These are phyloP conservation scores for Aegilops tauschii DNA, from an alignment of 176 grass and related monocot species.

Conservation along the genomic window DNA sequence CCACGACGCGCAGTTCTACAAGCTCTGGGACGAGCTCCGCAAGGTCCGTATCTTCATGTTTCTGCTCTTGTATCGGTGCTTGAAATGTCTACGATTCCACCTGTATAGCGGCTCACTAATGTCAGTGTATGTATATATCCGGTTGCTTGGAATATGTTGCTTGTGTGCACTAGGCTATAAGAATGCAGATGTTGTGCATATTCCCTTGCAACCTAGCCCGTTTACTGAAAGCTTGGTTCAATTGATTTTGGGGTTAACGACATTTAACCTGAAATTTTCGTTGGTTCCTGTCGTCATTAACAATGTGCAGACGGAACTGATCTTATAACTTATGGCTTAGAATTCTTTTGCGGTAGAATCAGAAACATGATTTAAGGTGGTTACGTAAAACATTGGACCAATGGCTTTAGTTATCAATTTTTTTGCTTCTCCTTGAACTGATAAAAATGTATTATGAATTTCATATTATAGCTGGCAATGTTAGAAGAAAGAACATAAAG, in stretches of 20 bases:
- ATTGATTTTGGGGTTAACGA: background rate
- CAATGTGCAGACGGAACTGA: background rate
- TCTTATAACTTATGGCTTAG: background rate
- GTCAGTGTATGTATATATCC: background rate
- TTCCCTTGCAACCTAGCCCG: background rate
- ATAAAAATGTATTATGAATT: no score
- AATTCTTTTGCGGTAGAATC: no score
- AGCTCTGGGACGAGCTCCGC: slow-evolving; percentile 95
- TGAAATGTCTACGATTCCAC: background rate
- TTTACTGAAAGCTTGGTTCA: background rate
- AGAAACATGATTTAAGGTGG: no score
- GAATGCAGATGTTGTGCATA: background rate
- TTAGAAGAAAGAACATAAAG: no score
- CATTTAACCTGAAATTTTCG: background rate
- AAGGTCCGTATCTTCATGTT: slow-evolving; percentile 38
- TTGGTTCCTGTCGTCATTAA: background rate
- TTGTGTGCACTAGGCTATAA: background rate
- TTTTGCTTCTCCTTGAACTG: no score
- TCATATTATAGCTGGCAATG: no score
- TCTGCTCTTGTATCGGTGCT: background rate
- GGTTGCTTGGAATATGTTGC: background rate
- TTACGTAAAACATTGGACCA: no score
- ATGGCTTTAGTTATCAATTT: no score
- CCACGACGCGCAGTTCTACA: slow-evolving; percentile 83
- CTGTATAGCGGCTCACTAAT: background rate